Conservation (phyloP, 2,329 filamentous ascomycete species). For the Botrytis hyacinthi region DNA sequence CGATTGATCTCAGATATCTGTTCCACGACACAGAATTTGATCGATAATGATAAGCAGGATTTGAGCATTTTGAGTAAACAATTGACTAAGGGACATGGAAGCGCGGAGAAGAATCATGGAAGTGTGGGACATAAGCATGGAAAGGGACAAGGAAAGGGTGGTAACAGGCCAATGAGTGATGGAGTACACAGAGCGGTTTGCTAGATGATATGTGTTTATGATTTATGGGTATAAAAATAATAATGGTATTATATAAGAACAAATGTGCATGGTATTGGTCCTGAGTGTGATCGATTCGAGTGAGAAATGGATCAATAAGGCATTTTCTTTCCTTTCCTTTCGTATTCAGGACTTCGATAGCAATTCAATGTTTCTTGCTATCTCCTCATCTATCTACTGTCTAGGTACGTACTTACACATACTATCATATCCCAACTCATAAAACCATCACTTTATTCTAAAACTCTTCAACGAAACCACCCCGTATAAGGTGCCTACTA, state of each 20-base stretch:
- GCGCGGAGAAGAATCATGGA: constrained; percentile 41
- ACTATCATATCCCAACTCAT: rapidly evolving
- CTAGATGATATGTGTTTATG: constrained; percentile 30
- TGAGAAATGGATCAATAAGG: background rate
- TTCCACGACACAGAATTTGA: constrained; percentile 58
- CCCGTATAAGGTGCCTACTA: too few species aligned
- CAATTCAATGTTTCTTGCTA: background rate
- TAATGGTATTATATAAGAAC: background rate
- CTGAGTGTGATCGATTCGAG: too few species aligned
- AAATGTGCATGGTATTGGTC: background rate
- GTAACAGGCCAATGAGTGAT: constrained; percentile 45
- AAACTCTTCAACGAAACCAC: background rate
- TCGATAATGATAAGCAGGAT: constrained; percentile 46
- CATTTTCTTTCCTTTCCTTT: background rate
- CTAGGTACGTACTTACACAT: background rate
- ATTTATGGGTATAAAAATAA: background rate
- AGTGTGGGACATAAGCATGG: constrained; percentile 21
- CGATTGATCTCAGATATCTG: constrained; percentile 60
- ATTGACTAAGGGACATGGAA: constrained; percentile 43
- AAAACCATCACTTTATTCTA: background rate
- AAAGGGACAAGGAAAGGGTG: constrained; percentile 37
- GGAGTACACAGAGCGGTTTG: constrained; percentile 51
- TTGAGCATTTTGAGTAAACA: constrained; percentile 42
- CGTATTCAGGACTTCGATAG: background rate
- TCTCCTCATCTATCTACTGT: background rate